A percentile compares a stretch with the other conserved stretches of the same genome.
Evolutionary conservation across 305 asterid species (phyloP).

Genomic region (Fraxinus albicans): DNA sequence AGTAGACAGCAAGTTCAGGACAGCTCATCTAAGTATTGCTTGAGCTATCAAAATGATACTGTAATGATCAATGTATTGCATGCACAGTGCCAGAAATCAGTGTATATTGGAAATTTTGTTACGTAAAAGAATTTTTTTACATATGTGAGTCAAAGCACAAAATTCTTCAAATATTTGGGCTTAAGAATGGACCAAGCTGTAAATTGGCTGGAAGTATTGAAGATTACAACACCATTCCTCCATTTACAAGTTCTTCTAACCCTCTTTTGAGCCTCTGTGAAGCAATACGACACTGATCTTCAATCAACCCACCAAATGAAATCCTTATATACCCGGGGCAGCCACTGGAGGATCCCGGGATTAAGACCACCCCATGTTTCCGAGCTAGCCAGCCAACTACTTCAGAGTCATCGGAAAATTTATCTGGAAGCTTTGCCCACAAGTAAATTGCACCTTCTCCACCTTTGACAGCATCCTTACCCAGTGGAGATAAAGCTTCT

Average conservation of each 20-base stretch:
- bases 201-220: background rate
- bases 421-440: slow-evolving; percentile 90
- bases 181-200: background rate
- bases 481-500: slow-evolving; percentile 85
- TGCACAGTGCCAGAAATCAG: background rate
- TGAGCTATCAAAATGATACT: background rate
- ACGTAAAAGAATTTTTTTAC: background rate
- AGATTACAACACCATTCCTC: slow-evolving; percentile 67
- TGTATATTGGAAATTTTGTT: background rate
- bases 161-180: background rate
- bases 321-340: slow-evolving; percentile 75
- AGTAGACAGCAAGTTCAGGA: no score
- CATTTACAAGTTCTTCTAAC: slow-evolving; percentile 61
- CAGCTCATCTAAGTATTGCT: background rate
- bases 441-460: slow-evolving; percentile 96
- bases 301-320: slow-evolving; percentile 78
- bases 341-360: slow-evolving; percentile 83
- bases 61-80: background rate
- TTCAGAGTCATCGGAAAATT: slow-evolving; percentile 52
- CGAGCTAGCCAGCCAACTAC: slow-evolving; percentile 80
- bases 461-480: slow-evolving; percentile 72
- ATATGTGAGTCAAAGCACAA: background rate
- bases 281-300: slow-evolving; percentile 63
- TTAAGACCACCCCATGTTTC: slow-evolving; percentile 64
- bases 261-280: slow-evolving; percentile 78